Conservation (phyloP, 257 asterid genomes). For the Lycium barbarum region DNA sequence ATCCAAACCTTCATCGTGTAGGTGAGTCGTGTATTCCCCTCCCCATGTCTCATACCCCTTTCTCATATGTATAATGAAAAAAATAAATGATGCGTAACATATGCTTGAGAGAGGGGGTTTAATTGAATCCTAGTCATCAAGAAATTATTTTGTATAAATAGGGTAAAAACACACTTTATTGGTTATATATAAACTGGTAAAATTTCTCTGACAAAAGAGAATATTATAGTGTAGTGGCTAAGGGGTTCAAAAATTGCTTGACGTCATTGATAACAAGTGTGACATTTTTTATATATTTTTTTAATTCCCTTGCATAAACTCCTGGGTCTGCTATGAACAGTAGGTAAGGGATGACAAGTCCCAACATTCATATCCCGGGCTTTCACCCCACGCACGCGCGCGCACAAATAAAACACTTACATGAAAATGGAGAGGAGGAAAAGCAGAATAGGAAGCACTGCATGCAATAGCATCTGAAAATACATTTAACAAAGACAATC, state of each 20-base stretch:
- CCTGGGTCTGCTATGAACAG: background rate
- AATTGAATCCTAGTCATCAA: too few relatives aligned
- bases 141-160: too few relatives aligned
- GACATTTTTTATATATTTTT: background rate
- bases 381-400: background rate
- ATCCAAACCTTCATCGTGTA: background rate
- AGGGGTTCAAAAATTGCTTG: background rate
- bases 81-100: too few relatives aligned
- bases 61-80: too few relatives aligned
- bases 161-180: too few relatives aligned
- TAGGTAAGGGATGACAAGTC: background rate
- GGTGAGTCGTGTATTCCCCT: background rate
- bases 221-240: background rate
- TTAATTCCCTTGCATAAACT: background rate
- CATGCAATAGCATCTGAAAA: background rate
- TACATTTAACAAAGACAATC: background rate
- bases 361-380: background rate
- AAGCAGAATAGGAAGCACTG: background rate
- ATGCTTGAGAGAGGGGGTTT: background rate
- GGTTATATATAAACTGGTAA: too few relatives aligned
- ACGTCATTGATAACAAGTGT: background rate
- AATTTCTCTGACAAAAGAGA: too few relatives aligned
- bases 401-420: background rate
- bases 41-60: too few relatives aligned
- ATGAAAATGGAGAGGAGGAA: background rate